Percentiles rank a stretch among this genome's conserved stretches.
Conservation (phyloP, 2,329 filamentous ascomycete genomes). For the Paramyrothecium sp. region DNA sequence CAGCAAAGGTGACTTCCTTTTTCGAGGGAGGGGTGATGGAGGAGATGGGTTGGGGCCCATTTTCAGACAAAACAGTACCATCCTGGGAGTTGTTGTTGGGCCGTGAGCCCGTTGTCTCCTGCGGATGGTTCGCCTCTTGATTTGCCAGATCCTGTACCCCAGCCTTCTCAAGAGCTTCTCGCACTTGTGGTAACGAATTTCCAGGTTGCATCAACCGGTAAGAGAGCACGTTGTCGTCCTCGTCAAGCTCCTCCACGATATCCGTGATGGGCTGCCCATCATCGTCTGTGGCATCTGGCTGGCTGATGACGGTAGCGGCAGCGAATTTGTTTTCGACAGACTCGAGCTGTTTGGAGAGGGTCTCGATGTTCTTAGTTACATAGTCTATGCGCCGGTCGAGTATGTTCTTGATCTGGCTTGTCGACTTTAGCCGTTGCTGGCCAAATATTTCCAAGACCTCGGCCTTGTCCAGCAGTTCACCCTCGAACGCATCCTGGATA, state of each 20-base stretch:
- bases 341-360: conserved; percentile 71
- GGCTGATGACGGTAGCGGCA: conserved; percentile 57
- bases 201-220: conserved; percentile 66
- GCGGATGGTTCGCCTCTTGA: neutral
- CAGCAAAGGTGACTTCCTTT: conserved; percentile 63
- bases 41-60: neutral
- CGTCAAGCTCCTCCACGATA: conserved; percentile 89
- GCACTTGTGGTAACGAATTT: conserved; percentile 63
- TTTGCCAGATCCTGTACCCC: conserved; percentile 55
- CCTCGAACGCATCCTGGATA: conserved; percentile 59
- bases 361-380: conserved; percentile 76
- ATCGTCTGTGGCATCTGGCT: conserved; percentile 63
- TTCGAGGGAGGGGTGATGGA: conserved; percentile 23
- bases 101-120: neutral
- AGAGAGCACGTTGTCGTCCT: conserved; percentile 80
- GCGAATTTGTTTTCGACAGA: conserved; percentile 68
- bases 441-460: conserved; percentile 50
- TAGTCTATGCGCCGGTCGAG: conserved; percentile 79
- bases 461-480: conserved; percentile 59
- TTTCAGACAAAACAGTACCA: too few relatives aligned
- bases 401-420: conserved; percentile 55
- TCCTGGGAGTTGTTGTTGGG: too few relatives aligned
- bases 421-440: conserved; percentile 20
- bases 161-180: conserved; percentile 74
- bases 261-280: conserved; percentile 79